Conservation (phyloP, 139 green algal species). For the Chlamydomonas incerta region DNA sequence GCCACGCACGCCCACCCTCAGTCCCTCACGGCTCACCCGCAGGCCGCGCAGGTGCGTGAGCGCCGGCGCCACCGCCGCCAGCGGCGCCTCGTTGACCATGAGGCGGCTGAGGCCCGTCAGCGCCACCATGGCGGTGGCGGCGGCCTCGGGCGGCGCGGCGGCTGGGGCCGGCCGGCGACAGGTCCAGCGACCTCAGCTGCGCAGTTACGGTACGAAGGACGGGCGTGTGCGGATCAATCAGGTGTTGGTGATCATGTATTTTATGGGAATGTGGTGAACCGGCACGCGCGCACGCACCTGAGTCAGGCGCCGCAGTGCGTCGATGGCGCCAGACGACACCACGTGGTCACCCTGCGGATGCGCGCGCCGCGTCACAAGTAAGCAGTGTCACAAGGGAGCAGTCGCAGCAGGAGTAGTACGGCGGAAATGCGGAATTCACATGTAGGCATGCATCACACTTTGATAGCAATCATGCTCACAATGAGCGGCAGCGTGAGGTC, state of each 20-base stretch:
- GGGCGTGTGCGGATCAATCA: too few species aligned
- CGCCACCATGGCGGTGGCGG: background rate
- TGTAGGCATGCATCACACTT: too few species aligned
- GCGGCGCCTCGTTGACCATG: background rate
- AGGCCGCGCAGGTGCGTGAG: background rate
- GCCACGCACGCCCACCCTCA: too few species aligned
- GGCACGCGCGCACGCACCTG: background rate
- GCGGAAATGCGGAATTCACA: too few species aligned
- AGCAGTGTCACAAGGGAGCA: too few species aligned
- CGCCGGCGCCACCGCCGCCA: background rate
- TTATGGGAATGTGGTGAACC: background rate
- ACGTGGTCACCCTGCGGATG: background rate
- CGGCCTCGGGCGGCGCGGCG: constrained; percentile 4
- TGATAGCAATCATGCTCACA: too few species aligned
- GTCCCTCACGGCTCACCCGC: background rate
- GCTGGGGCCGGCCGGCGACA: background rate
- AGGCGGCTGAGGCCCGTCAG: background rate
- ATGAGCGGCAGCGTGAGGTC: constrained; percentile 10
- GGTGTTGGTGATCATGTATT: too few species aligned
- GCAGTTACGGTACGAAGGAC: too few species aligned
- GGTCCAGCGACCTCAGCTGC: background rate
- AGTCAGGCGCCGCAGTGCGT: background rate
- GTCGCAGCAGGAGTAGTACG: too few species aligned
- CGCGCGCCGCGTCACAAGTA: too few species aligned
- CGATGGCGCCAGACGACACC: background rate